Evolutionary conservation across 2,329 filamentous ascomycete genomes (phyloP).

Genomic region (Arthrobotrys sinensis): DNA sequence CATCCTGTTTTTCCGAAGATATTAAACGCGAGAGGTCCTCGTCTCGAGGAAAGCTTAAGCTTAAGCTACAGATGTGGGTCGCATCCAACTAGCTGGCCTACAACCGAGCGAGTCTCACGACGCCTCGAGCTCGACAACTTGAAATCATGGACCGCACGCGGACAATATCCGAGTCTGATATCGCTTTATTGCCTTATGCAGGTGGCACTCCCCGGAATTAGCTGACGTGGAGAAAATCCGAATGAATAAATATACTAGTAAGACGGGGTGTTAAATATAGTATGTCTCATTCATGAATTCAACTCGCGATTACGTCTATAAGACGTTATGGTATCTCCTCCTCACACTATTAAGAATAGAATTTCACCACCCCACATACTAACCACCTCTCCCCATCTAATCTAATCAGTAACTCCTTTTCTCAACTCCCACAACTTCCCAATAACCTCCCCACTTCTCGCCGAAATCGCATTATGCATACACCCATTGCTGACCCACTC

Average conservation of each 20-base stretch:
- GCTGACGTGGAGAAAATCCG: too few relatives aligned
- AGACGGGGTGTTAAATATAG: too few relatives aligned
- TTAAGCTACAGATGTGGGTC: constrained; percentile 20
- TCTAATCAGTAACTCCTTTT: constrained; percentile 76
- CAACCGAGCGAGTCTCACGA: constrained; percentile 22
- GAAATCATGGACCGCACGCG: not conserved
- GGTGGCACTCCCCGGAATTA: not conserved
- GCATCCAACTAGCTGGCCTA: not conserved
- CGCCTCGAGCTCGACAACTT: not conserved
- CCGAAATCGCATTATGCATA: constrained; percentile 86
- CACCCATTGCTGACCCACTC: constrained; percentile 87
- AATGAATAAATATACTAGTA: too few relatives aligned
- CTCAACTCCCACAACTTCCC: constrained; percentile 82
- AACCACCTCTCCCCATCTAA: not conserved
- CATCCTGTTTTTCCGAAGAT: not conserved
- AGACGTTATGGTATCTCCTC: too few relatives aligned
- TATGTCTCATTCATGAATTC: too few relatives aligned
- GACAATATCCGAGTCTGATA: constrained; percentile 24
- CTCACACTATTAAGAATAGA: too few relatives aligned
- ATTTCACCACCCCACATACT: not conserved
- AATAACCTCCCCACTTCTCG: constrained; percentile 82
- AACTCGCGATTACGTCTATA: too few relatives aligned
- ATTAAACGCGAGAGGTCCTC: constrained; percentile 11
- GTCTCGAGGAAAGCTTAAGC: constrained; percentile 46
- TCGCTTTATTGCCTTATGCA: constrained; percentile 29